Conservation (phyloP, 495 filamentous ascomycete genomes). For the Penicillium bovifimosum region DNA sequence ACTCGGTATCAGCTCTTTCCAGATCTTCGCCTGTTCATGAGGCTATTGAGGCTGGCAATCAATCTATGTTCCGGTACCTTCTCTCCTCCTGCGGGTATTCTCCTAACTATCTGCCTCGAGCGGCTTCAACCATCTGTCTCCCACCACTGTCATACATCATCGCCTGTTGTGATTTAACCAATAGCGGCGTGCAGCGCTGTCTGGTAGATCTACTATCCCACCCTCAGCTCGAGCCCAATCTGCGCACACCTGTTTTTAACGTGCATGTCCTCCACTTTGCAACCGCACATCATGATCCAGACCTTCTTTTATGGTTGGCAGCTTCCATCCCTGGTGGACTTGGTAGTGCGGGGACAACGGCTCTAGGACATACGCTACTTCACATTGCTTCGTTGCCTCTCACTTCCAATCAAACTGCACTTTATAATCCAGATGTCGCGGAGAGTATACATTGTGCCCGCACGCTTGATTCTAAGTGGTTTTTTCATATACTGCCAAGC, state of each 20-base stretch:
- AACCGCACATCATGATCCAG: slow-evolving; percentile 10
- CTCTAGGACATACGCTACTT: background rate
- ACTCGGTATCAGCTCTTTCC: background rate
- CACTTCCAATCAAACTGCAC: background rate
- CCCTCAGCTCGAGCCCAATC: background rate
- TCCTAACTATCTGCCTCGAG: background rate
- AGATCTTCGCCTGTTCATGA: background rate
- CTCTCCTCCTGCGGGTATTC: background rate
- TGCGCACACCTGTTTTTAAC: slow-evolving; percentile 14
- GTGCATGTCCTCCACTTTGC: slow-evolving; percentile 17
- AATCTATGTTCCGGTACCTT: background rate
- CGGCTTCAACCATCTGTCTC: background rate
- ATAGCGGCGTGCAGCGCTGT: background rate
- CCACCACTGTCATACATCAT: background rate
- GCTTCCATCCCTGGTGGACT: background rate
- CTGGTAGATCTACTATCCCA: background rate
- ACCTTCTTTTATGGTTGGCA: slow-evolving; percentile 7
- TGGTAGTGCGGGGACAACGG: background rate
- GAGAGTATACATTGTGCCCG: background rate
- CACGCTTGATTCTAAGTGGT: background rate
- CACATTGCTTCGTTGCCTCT: background rate
- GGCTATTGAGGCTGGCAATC: background rate
- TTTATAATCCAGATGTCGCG: background rate
- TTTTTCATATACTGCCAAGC: background rate
- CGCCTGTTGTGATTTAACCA: background rate